Base-by-base conservation (phyloP, 2,329 filamentous ascomycete species). In the Phialocephala subalpina region DNA sequence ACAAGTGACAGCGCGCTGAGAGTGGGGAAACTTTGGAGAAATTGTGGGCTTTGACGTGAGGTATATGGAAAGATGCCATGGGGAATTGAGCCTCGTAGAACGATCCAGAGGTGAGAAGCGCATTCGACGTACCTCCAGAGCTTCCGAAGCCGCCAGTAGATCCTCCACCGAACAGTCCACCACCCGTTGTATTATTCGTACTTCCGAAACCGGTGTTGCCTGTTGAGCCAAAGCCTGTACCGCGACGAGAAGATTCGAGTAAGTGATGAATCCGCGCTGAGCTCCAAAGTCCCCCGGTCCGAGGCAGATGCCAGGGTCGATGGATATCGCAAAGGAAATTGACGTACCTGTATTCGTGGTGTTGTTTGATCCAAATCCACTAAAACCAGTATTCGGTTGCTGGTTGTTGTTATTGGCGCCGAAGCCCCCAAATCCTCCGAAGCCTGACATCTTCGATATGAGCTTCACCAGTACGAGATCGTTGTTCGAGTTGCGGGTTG, bases 371-470 rank as follows among this genome's bases (percentile, higher is more conserved):
- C 78, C 80, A 74, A 78, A 90, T 53, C 87, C 87, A 72, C 86
- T 86, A 78, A 91, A 91, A 25, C 80, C 81, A 72, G 73, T 78
- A 71, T 75, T 82, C 78, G 81, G 78, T 73, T 80, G 69, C 60
- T 74, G 74, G 58, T 79, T 80, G 63, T 81, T 82, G 76, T 84
- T 87, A 69, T 83, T 84, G 74, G 84, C 83, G 79, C 87, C 87
- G 79, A 90, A 90, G 81, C 86, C 84, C 73, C 81, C 80, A 75
- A 83, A 82, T 74, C 84, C 83, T 69, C 83, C 82, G 62, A 73
- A 72, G 27, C 70, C 72, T n/a, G 75, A 76, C 75, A 77, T 78
- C 33, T 61, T 72, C 67, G 69, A 59, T 61, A 29, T 22, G 60
- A 42, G 66, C 61, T 68, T 45, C 56, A 55, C 42, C 53, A 60